Conservation (phyloP, 768 basidiomycete genomes). For the Flagelloscypha sp. region DNA sequence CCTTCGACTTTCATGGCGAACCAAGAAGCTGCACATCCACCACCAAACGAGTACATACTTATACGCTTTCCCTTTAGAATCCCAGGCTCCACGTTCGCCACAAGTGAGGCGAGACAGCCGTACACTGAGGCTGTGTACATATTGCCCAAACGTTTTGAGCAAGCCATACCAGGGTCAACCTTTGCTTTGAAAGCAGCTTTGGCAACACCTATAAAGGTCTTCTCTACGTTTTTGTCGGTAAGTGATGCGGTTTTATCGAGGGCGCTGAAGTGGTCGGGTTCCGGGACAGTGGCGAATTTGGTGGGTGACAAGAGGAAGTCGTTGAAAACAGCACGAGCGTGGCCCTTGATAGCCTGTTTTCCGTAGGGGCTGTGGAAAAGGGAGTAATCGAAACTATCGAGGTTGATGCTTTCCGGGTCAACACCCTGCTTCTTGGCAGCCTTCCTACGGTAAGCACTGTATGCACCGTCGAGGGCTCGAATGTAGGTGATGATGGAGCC, state of each 20-base stretch:
- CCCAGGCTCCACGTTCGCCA: constrained; percentile 41
- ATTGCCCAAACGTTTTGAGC: constrained; percentile 63
- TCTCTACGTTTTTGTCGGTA: constrained; percentile 64
- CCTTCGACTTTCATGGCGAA: constrained; percentile 58
- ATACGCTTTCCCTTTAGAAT: constrained; percentile 52
- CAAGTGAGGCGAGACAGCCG: constrained; percentile 58
- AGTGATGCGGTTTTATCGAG: constrained; percentile 46
- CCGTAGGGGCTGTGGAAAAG: constrained; percentile 74
- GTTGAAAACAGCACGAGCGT: constrained; percentile 58
- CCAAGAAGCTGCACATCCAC: constrained; percentile 63
- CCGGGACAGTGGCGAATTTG: constrained; percentile 35
- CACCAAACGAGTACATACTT: constrained; percentile 67
- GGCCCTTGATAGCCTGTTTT: constrained; percentile 72
- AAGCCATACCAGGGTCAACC: constrained; percentile 50
- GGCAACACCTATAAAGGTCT: constrained; percentile 55
- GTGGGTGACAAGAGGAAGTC: constrained; percentile 59
- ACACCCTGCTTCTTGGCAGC: constrained; percentile 35
- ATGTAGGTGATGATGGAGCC: constrained; percentile 65
- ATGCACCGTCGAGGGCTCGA: constrained; percentile 61
- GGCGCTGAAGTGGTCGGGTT: constrained; percentile 40
- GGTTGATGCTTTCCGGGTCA: constrained; percentile 33
- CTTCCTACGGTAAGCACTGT: constrained; percentile 56
- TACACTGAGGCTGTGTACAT: constrained; percentile 74
- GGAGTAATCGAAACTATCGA: constrained; percentile 55
- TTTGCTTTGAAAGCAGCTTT: constrained; percentile 45